Evolutionary conservation across 2,329 filamentous ascomycete genomes (phyloP).

Genomic region (Xylariaceae sp.): DNA sequence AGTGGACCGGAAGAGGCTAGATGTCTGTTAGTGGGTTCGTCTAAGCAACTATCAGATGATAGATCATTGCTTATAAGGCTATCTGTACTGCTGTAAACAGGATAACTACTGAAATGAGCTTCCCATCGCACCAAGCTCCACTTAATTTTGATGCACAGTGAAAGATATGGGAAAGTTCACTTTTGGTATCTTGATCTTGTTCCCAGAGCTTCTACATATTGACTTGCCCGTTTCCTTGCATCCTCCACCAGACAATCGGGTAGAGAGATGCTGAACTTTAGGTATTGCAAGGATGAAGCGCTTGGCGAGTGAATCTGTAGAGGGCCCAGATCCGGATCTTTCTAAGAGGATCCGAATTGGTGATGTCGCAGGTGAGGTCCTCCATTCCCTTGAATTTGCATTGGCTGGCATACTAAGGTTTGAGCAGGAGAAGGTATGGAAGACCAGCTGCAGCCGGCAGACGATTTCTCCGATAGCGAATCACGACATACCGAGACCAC

Average conservation of each 20-base stretch:
- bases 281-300: conserved; percentile 23
- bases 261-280: neutral
- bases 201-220: too few relatives aligned
- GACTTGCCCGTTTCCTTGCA: neutral
- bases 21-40: too few relatives aligned
- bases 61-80: too few relatives aligned
- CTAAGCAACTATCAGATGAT: too few relatives aligned
- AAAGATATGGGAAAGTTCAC: too few relatives aligned
- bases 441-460: conserved; percentile 13
- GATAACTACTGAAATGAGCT: too few relatives aligned
- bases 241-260: conserved; percentile 6
- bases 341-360: conserved; percentile 15
- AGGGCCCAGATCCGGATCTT: conserved; percentile 13
- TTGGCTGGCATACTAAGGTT: conserved; percentile 2
- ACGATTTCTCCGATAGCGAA: conserved; percentile 14
- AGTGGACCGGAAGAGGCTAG: too few relatives aligned
- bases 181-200: too few relatives aligned
- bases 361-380: neutral
- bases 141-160: too few relatives aligned
- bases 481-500: conserved; percentile 19
- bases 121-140: too few relatives aligned
- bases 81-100: too few relatives aligned
- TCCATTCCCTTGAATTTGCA: neutral
- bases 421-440: conserved; percentile 6
- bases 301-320: conserved; percentile 12